These are phyloP conservation scores for Pisolithus marmoratus DNA, from an alignment of 768 basidiomycete genomes.

Conservation along the genomic window DNA sequence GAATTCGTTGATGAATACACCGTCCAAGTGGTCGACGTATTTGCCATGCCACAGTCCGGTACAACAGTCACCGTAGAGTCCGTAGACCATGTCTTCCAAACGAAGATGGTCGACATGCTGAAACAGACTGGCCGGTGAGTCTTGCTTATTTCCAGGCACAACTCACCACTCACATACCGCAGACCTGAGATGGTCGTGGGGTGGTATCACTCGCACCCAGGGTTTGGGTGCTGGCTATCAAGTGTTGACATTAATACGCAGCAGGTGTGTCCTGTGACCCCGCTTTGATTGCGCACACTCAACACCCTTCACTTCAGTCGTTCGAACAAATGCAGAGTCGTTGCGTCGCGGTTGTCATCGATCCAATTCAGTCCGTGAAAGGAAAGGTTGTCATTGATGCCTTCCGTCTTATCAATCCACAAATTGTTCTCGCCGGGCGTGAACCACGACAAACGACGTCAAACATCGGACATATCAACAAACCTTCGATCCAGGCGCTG, in stretches of 20 bases:
- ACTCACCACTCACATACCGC: neutral
- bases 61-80: conserved; percentile 98
- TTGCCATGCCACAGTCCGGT: conserved; percentile 98
- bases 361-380: conserved; percentile 98
- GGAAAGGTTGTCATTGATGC: conserved; percentile 99
- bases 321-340: conserved; percentile 92
- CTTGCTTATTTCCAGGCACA: conserved; percentile 1
- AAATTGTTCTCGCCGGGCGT: conserved; percentile 82
- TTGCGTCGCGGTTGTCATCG: conserved; percentile 95
- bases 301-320: conserved; percentile 49
- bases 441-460: conserved; percentile 97
- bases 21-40: conserved; percentile 92
- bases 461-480: conserved; percentile 98
- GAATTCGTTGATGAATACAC: conserved; percentile 99
- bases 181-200: conserved; percentile 98
- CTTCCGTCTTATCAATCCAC: conserved; percentile 93
- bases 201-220: conserved; percentile 99
- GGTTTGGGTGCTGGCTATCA: conserved; percentile 98
- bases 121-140: conserved; percentile 95
- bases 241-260: conserved; percentile 99
- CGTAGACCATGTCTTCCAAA: conserved; percentile 97
- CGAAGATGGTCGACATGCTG: conserved; percentile 97
- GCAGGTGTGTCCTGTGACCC: conserved; percentile 50
- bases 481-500: conserved; percentile 97
- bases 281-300: neutral